phyloP scores from a whole-genome alignment of 192 early-diverging fungal genomes.

The Podila minutissima region DNA sequence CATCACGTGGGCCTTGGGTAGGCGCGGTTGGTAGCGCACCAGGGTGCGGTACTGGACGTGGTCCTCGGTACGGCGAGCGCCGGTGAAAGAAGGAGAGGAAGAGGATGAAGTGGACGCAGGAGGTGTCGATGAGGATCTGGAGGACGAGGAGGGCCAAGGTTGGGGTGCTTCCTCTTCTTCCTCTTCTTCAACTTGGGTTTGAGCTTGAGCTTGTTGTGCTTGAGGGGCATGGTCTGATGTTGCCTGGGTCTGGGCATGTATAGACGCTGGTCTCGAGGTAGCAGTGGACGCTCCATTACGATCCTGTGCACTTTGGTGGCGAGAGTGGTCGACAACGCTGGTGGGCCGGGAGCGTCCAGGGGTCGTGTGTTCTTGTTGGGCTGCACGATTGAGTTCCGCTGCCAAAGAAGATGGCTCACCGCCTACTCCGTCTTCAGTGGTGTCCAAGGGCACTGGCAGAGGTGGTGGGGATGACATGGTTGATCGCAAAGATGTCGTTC shows the following conservation, averaged over 20 bases:
- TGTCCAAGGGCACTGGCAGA: slow-evolving; percentile 15
- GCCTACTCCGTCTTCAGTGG: neutral
- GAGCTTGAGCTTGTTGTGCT: neutral
- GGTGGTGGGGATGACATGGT: slow-evolving; percentile 29
- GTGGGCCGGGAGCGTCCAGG: neutral
- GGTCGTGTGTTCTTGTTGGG: neutral
- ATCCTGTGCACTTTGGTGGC: neutral
- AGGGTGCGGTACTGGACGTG: slow-evolving; percentile 38
- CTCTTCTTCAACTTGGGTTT: neutral
- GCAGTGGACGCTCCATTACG: neutral
- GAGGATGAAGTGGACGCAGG: neutral
- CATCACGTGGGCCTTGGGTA: slow-evolving; percentile 52
- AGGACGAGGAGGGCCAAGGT: neutral
- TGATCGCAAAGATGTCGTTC: neutral
- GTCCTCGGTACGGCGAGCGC: neutral
- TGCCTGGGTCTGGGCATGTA: neutral
- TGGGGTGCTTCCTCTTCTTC: neutral
- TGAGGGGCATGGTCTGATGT: neutral
- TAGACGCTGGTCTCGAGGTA: no score
- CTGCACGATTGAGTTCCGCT: neutral
- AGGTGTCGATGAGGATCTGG: neutral
- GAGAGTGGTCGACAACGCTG: neutral
- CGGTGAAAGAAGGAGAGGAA: neutral
- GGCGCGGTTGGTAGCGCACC: slow-evolving; percentile 39
- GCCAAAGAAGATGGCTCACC: neutral